Evolutionary conservation across 306 rosid genomes (phyloP).

Genomic region (Luffa acutangula): DNA sequence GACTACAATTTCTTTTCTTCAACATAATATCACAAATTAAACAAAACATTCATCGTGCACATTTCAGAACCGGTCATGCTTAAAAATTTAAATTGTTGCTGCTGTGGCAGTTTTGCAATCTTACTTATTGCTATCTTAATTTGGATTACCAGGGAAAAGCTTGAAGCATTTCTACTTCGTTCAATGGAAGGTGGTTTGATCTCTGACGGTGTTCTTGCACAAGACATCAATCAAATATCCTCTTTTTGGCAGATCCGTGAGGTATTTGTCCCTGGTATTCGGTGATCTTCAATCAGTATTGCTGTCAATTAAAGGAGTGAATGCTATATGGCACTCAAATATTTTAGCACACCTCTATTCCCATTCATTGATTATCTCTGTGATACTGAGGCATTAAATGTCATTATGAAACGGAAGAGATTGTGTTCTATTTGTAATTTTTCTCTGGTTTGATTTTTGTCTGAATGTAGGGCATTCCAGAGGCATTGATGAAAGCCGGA

Average conservation of each 20-base stretch:
- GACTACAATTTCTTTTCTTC: background rate
- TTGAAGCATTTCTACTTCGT: slow-evolving; percentile 80
- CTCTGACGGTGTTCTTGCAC: slow-evolving; percentile 84
- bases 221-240: slow-evolving; percentile 90
- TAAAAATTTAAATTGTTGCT: background rate
- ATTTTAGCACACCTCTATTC: background rate
- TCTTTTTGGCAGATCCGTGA: slow-evolving; percentile 88
- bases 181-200: slow-evolving; percentile 79
- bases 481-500: slow-evolving; percentile 82
- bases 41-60: background rate
- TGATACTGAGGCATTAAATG: background rate
- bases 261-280: slow-evolving; percentile 32
- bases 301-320: slow-evolving; percentile 13
- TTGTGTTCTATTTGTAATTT: background rate
- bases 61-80: background rate
- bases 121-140: background rate
- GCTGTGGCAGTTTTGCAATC: background rate
- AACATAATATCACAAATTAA: background rate
- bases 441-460: background rate
- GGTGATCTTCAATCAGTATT: slow-evolving; percentile 5
- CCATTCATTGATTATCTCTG: background rate
- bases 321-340: background rate
- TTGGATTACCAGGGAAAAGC: slow-evolving; percentile 65
- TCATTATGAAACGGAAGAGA: background rate
- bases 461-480: slow-evolving; percentile 62